Evolutionary conservation across 352 stramenopile genomes (phyloP).

Genomic region (Pythium guiyangense): DNA sequence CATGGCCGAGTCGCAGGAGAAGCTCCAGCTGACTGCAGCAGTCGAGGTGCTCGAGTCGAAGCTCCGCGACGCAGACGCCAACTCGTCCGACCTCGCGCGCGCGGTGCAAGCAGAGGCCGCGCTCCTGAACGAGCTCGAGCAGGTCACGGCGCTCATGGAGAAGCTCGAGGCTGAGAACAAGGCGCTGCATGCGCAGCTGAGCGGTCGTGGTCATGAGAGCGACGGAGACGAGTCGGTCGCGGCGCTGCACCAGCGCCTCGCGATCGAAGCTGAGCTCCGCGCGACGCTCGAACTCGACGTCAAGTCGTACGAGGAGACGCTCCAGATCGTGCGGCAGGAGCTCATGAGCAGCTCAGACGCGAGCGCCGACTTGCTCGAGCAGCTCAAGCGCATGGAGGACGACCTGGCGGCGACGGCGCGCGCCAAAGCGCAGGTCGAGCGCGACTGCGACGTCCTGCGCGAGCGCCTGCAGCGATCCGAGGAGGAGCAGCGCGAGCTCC

Average conservation of each 20-base stretch:
- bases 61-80: slow-evolving; percentile 1
- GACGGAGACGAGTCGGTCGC: background rate
- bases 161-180: slow-evolving; percentile 8
- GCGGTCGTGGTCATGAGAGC: background rate
- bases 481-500: slow-evolving; percentile 58
- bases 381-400: slow-evolving; percentile 28
- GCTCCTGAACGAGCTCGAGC: slow-evolving; percentile 8
- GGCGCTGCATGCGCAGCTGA: background rate
- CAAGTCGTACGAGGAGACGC: slow-evolving; percentile 59
- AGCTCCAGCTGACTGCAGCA: slow-evolving; percentile 13
- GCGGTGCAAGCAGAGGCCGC: slow-evolving; percentile 2
- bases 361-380: slow-evolving; percentile 30
- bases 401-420: slow-evolving; percentile 15
- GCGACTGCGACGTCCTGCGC: slow-evolving; percentile 23
- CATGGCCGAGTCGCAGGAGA: slow-evolving; percentile 50
- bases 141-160: slow-evolving; percentile 2
- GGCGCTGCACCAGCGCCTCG: slow-evolving; percentile 31
- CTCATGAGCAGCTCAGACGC: slow-evolving; percentile 42
- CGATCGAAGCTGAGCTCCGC: slow-evolving; percentile 28
- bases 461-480: slow-evolving; percentile 27
- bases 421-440: slow-evolving; percentile 29
- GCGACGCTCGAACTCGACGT: slow-evolving; percentile 55
- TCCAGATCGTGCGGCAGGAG: slow-evolving; percentile 47
- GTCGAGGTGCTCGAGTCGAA: slow-evolving; percentile 12
- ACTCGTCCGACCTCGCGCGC: slow-evolving; percentile 5